A percentile compares a stretch with the other conserved stretches of the same genome.
Evolutionary conservation across 768 basidiomycete species (phyloP).

Genomic region (Calocybe gangraenosa): DNA sequence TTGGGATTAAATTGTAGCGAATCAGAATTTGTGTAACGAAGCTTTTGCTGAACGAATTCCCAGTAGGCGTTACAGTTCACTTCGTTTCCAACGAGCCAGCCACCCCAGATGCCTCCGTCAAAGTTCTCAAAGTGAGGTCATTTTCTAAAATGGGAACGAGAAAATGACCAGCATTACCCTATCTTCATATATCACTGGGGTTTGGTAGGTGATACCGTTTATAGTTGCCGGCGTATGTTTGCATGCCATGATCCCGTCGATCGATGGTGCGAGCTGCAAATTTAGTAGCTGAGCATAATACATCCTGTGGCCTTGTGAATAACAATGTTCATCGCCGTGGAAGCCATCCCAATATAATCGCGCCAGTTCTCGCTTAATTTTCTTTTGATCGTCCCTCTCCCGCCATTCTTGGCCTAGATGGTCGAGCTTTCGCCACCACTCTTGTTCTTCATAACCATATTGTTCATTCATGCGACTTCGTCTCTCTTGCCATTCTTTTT

Average conservation of each 20-base stretch:
- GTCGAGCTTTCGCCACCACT: neutral
- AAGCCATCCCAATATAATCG: constrained; percentile 16
- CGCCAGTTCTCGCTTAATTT: constrained; percentile 8
- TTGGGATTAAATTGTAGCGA: too few species aligned
- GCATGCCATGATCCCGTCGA: constrained; percentile 16
- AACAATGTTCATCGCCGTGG: constrained; percentile 8
- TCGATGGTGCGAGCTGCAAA: constrained; percentile 3
- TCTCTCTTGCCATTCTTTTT: too few species aligned
- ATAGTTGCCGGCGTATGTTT: constrained; percentile 13
- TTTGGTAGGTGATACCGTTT: constrained; percentile 13
- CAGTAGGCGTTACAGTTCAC: too few species aligned
- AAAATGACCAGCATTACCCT: neutral
- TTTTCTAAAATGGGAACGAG: too few species aligned
- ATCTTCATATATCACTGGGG: constrained; percentile 14
- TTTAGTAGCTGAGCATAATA: constrained; percentile 16
- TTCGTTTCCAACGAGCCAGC: too few species aligned
- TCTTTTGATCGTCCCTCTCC: constrained; percentile 5
- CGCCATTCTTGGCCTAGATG: neutral
- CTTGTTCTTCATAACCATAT: neutral
- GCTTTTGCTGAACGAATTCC: too few species aligned
- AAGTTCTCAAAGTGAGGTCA: too few species aligned
- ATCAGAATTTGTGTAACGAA: too few species aligned
- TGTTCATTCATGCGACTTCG: too few species aligned
- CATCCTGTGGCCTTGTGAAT: constrained; percentile 2
- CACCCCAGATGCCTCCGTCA: too few species aligned